Conservation (phyloP, 306 rosid species). For the Lupinus albus region DNA sequence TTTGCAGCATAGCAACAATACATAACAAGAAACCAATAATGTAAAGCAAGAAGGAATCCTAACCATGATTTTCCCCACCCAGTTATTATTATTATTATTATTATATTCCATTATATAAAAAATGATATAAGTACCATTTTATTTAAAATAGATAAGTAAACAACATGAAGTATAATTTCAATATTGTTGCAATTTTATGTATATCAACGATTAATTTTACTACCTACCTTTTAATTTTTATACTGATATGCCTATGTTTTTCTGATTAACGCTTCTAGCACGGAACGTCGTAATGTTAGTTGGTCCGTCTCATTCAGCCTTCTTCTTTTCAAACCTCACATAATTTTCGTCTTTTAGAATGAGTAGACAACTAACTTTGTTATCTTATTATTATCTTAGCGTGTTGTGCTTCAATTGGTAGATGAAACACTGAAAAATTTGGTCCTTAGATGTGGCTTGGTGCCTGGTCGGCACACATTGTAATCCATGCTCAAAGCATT, state of each 20-base stretch:
- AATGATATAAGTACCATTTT: not conserved
- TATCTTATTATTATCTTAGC: conserved; percentile 3
- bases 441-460: not conserved
- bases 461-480: conserved; percentile 13
- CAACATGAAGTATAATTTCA: not conserved
- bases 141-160: conserved; percentile 2
- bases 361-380: conserved; percentile 8
- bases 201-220: not conserved
- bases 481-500: not conserved
- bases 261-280: conserved; percentile 26
- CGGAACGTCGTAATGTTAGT: not conserved
- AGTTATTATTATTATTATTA: not conserved
- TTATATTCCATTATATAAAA: not conserved
- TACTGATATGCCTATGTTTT: conserved; percentile 9
- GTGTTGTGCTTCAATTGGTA: conserved; percentile 36
- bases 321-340: not conserved
- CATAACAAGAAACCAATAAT: not conserved
- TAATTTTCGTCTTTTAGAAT: conserved; percentile 14
- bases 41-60: not conserved
- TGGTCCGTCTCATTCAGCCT: conserved; percentile 11
- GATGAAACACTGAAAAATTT: conserved; percentile 3
- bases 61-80: not conserved
- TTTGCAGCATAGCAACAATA: conserved; percentile 24
- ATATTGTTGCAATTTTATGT: not conserved
- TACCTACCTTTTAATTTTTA: not conserved